These are phyloP conservation scores for Delonix regia DNA, from an alignment of 306 rosid genomes.

Conservation along the genomic window DNA sequence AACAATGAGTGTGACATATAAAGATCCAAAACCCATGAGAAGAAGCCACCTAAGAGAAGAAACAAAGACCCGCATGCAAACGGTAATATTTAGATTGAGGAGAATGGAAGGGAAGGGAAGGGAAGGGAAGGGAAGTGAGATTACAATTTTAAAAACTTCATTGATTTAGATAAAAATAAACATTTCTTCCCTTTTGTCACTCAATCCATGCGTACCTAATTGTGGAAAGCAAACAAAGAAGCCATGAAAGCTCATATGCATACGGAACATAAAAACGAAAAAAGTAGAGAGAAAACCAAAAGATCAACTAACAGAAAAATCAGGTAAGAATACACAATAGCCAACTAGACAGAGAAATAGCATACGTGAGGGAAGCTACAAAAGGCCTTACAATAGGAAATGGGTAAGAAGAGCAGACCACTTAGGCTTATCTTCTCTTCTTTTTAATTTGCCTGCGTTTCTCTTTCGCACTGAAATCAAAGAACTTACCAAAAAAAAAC, in stretches of 20 bases:
- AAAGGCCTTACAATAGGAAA: not conserved
- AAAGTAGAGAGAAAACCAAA: not conserved
- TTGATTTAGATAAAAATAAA: not conserved
- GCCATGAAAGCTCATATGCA: not conserved
- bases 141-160: not conserved
- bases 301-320: not conserved
- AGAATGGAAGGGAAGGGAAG: not conserved
- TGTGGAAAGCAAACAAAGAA: not conserved
- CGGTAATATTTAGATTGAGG: not conserved
- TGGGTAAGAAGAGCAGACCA: conserved; percentile 12
- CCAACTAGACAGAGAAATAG: not conserved
- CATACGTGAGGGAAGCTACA: not conserved
- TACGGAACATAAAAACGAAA: not conserved
- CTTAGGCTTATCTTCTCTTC: not conserved
- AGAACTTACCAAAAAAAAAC: not conserved
- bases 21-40: conserved; percentile 4
- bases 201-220: not conserved
- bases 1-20: conserved; percentile 14
- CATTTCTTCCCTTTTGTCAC: not conserved
- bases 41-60: not conserved
- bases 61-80: not conserved
- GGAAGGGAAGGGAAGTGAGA: not conserved
- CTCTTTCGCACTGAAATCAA: conserved; percentile 13
- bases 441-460: not conserved
- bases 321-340: not conserved